Evolutionary conservation across 345 rosid genomes (phyloP), one percentile per base, ranked within the genome.

Genomic region (Litchi chinensis): DNA sequence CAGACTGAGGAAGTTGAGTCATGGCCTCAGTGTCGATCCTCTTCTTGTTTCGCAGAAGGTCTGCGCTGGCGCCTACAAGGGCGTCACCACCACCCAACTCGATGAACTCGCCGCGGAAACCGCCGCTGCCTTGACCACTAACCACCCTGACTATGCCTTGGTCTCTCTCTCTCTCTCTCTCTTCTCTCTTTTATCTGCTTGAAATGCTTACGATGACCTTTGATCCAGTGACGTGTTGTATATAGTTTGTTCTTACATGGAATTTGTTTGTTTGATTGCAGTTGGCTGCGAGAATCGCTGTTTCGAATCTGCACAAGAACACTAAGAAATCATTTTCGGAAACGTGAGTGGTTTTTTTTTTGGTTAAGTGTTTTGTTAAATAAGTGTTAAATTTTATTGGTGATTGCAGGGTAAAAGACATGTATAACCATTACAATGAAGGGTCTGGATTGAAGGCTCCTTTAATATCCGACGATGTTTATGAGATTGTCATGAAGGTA

Each of bases 21-120:
- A 92, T 77, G 97, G 98, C 16, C 86, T 94, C 56, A 94, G 94
- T 73, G 77, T 60, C 15, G 98, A 96, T 63, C 92, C 98, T 0
- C 97, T 93, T 40, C 91, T 91, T 46, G 97, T 93, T 6, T 77
- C 97, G 6, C 98, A 94, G 89, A 96, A 96, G 88, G 97, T 91
- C 43, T 91, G 95, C 41, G 95, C 93, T 6, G 97, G 98, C 64
- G 97, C 91, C 37, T 94, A 90, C 77, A 90, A 94, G 79, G 98
- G 98, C 16, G 98, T 96, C 68, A 94, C 97, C 10, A 94, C 98
- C 28, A 89, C 93, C 68, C 95, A 96, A 79, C 95, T 96, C 13
- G 99, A 96, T 77, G 97, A 96, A 67, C 87, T 96, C 83, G 97
- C 98, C 6, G 95, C 97, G 0, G 99, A 96, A 74, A 96, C 99